Evolutionary conservation across 1,284 basidiomycete species (phyloP).

Genomic region (Heterobasidion occidentale): DNA sequence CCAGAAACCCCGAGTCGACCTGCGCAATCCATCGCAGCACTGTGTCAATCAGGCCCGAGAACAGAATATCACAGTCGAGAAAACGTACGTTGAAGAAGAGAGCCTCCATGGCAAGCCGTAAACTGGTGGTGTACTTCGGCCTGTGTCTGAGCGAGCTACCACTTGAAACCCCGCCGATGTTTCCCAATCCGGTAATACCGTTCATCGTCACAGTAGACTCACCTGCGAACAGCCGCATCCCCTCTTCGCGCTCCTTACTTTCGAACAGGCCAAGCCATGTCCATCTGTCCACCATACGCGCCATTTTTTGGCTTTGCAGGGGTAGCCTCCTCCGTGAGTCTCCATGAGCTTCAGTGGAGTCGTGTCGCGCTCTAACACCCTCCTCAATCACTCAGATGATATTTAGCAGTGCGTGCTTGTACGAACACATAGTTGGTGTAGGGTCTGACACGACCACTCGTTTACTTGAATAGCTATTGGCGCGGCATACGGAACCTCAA

Average conservation of each 20-base stretch:
- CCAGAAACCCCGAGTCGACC: constrained; percentile 81
- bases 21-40: constrained; percentile 21
- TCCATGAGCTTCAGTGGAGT: neutral
- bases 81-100: constrained; percentile 76
- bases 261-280: constrained; percentile 15
- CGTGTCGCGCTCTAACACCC: constrained; percentile 3
- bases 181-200: no score
- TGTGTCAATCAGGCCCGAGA: constrained; percentile 20
- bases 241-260: no score
- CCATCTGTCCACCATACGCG: constrained; percentile 69
- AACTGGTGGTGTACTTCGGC: neutral
- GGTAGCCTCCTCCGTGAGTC: constrained; percentile 70
- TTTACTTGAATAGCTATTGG: constrained; percentile 59
- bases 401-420: constrained; percentile 68
- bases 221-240: no score
- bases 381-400: constrained; percentile 54
- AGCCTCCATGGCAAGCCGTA: constrained; percentile 58
- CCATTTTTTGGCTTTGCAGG: constrained; percentile 85
- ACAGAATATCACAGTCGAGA: neutral
- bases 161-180: no score
- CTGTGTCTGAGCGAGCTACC: no score
- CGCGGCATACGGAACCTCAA: constrained; percentile 95
- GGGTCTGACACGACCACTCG: neutral
- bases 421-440: neutral
- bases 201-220: no score